Conservation (phyloP, 257 asterid genomes). For the Plectranthus barbatus region DNA sequence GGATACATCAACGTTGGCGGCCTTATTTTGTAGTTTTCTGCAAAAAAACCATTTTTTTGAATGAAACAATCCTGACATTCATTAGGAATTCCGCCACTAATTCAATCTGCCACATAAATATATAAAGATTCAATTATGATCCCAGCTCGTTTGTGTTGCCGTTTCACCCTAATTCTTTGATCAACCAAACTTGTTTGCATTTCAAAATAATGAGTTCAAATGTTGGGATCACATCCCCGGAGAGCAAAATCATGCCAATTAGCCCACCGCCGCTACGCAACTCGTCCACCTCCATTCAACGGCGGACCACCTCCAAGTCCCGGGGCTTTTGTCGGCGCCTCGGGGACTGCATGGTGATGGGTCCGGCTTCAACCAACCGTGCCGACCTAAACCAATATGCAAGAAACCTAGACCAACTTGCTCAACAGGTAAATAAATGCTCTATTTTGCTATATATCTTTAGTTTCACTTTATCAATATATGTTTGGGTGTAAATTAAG, state of each 20-base stretch:
- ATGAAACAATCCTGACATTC: background rate
- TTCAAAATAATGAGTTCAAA: conserved; percentile 14
- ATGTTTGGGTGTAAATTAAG: too few species aligned
- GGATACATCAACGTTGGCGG: conserved; percentile 17
- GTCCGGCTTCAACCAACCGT: conserved; percentile 25
- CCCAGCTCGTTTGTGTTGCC: background rate
- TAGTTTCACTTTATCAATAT: too few species aligned
- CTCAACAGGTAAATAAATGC: conserved; percentile 19
- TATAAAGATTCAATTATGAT: background rate
- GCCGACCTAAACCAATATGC: background rate
- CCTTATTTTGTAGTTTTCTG: too few species aligned
- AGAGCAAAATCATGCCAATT: too few species aligned
- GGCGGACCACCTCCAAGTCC: background rate
- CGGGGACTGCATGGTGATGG: conserved; percentile 43
- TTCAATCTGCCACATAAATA: conserved; percentile 16
- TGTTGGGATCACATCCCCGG: conserved; percentile 11
- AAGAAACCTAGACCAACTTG: conserved; percentile 10
- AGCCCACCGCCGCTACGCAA: background rate
- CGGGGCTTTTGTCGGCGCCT: conserved; percentile 38
- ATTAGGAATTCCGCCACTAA: conserved; percentile 37
- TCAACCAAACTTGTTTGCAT: background rate
- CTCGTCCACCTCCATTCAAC: conserved; percentile 13
- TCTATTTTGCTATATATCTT: too few species aligned
- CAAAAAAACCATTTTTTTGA: too few species aligned
- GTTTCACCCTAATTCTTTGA: background rate